Evolutionary conservation across 2,329 filamentous ascomycete species (phyloP), one percentile per base, ranked within the genome.

Genomic region (Fusarium pininemorale): DNA sequence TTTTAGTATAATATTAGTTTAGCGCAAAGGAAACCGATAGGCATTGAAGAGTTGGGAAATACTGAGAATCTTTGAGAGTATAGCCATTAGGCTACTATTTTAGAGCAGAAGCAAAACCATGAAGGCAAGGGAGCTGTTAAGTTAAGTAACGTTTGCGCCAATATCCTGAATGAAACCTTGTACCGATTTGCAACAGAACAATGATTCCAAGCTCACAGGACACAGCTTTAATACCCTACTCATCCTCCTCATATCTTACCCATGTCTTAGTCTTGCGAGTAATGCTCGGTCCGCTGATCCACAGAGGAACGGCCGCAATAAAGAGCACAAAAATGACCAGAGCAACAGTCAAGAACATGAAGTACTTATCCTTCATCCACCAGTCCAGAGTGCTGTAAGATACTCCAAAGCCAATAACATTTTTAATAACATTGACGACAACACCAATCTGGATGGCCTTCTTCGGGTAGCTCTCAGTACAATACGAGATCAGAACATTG

Each of bases 221-320:
- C 1, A 2, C 12, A 32, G 5, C 1, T 32, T 2, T 2, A 14
- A 32, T 2, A 14, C 13, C 3, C 1, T 53, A 37, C 16, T 26
- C 26, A 26, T 53, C 30, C 0, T 53, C 32, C 3, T 53, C 32
- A 37, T 53, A 53, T 2, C 4, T 7, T 0, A 53, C 16, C 50
- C 32, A 53, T 1, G 4, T 14, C 3, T 53, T 37, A 0, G 50
- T 53, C 13, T 53, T 53, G 4, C 50, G 50, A 11, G 50, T 37
- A 26, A 53, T 53, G 0, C 13, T 26, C 18, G 16, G 12, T 2
- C 50, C n/a, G 0, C n/a, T 20, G 8, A 37, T 24, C 32, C n/a
- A 53, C 18, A 53, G 8, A 0, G 32, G 50, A 3, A 53, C 3
- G 0, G 50, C 9, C 1, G 13, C 50, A 11, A 37, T 15, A 1